Conservation (phyloP, 176 grass and related monocot species). For the Themeda triandra region DNA sequence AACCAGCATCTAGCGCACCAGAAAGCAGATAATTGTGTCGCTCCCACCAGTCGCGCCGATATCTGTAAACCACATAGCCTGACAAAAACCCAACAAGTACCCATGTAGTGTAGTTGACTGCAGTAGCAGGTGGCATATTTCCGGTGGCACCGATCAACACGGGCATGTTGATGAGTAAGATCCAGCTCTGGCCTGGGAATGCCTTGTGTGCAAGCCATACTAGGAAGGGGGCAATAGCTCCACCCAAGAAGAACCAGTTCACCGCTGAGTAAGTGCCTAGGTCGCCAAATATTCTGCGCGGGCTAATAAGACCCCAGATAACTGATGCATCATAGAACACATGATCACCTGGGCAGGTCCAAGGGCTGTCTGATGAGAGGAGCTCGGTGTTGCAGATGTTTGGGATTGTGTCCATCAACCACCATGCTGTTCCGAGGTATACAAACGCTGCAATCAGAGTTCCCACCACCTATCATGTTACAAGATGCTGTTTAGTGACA, state of each 20-base stretch:
- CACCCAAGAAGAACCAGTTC: constrained; percentile 94
- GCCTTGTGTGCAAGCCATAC: constrained; percentile 78
- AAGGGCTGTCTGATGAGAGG: constrained; percentile 72
- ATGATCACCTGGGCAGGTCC: constrained; percentile 88
- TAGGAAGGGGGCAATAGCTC: constrained; percentile 77
- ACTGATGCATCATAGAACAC: constrained; percentile 95
- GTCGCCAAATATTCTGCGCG: constrained; percentile 86
- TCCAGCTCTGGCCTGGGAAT: constrained; percentile 71
- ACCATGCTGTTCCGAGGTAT: constrained; percentile 88
- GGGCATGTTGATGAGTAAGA: constrained; percentile 83
- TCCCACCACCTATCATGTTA: constrained; percentile 71
- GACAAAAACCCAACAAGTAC: constrained; percentile 80
- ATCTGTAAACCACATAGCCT: constrained; percentile 84
- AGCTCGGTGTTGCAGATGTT: constrained; percentile 76
- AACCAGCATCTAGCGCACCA: constrained; percentile 78
- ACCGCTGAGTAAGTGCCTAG: constrained; percentile 73
- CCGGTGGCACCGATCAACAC: constrained; percentile 57
- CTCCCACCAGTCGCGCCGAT: constrained; percentile 82
- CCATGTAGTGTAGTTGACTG: constrained; percentile 91
- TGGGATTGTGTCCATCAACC: constrained; percentile 82
- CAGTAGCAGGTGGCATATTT: constrained; percentile 78
- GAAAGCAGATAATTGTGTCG: constrained; percentile 91
- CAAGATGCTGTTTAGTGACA: constrained; percentile 17
- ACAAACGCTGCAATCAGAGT: constrained; percentile 76
- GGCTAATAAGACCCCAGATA: constrained; percentile 90